Conservation (phyloP, 208 protist genomes). For the Porcisia hertigi region DNA sequence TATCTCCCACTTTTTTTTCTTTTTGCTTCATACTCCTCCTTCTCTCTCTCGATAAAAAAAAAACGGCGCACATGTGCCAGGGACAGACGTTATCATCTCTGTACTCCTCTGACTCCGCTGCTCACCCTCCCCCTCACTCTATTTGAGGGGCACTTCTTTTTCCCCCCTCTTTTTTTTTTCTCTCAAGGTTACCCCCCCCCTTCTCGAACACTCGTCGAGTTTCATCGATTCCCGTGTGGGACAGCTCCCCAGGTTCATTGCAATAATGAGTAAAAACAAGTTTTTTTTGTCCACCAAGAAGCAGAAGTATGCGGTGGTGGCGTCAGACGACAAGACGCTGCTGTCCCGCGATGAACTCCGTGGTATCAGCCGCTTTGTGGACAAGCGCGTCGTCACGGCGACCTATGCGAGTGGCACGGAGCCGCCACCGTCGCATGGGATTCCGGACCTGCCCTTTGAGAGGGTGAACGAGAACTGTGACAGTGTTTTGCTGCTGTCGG, state of each 20-base stretch:
- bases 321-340: conserved; percentile 46
- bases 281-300: conserved; percentile 50
- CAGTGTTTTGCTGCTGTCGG: conserved; percentile 43
- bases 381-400: conserved; percentile 39
- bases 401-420: conserved; percentile 26
- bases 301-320: conserved; percentile 58
- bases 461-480: conserved; percentile 47
- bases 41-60: neutral
- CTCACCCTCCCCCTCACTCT: neutral
- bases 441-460: conserved; percentile 72
- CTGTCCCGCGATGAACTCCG: conserved; percentile 57
- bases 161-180: neutral
- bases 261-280: conserved; percentile 26
- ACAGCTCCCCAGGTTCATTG: neutral
- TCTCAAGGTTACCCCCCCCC: neutral
- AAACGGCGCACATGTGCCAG: neutral
- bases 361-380: conserved; percentile 56
- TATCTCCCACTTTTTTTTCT: neutral
- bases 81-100: conserved; percentile 2
- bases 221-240: neutral
- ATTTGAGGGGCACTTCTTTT: conserved; percentile 5
- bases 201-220: neutral
- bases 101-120: conserved; percentile 2
- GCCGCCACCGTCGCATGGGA: conserved; percentile 38
- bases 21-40: conserved; percentile 4